phyloP scores from a whole-genome alignment of 192 early-diverging fungal genomes.

The Cetraspora pellucida region DNA sequence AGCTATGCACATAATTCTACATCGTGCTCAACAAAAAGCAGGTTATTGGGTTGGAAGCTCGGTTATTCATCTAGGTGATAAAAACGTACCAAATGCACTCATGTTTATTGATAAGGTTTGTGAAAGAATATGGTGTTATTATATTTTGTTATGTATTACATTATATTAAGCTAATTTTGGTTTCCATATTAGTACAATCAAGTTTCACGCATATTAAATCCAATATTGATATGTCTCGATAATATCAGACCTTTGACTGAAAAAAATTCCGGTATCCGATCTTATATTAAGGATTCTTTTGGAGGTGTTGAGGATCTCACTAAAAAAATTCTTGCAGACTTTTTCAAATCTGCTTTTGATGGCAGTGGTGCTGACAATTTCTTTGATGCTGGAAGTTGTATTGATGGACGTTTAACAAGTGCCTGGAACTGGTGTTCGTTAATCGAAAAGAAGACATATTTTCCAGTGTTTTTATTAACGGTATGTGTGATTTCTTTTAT shows the following conservation, averaged over 20 bases:
- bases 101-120: constrained; percentile 91
- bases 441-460: constrained; percentile 93
- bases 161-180: neutral
- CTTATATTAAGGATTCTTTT: constrained; percentile 74
- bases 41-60: constrained; percentile 93
- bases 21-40: constrained; percentile 81
- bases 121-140: neutral
- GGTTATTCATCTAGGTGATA: constrained; percentile 97
- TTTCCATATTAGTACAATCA: constrained; percentile 82
- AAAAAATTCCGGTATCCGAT: constrained; percentile 58
- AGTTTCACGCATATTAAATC: constrained; percentile 93
- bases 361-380: constrained; percentile 93
- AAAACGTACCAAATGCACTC: constrained; percentile 97
- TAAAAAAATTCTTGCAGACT: constrained; percentile 85
- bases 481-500: constrained; percentile 37
- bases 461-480: constrained; percentile 86
- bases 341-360: constrained; percentile 96
- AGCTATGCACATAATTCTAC: constrained; percentile 87
- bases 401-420: constrained; percentile 92
- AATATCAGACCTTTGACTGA: constrained; percentile 64
- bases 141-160: neutral
- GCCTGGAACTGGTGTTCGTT: constrained; percentile 91
- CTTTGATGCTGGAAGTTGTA: constrained; percentile 91
- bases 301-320: constrained; percentile 61
- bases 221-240: constrained; percentile 76